Percentiles rank a stretch among this genome's conserved stretches.
Evolutionary conservation across 108 stramenopile species (phyloP).

Genomic region (Discostella stelligeroides): DNA sequence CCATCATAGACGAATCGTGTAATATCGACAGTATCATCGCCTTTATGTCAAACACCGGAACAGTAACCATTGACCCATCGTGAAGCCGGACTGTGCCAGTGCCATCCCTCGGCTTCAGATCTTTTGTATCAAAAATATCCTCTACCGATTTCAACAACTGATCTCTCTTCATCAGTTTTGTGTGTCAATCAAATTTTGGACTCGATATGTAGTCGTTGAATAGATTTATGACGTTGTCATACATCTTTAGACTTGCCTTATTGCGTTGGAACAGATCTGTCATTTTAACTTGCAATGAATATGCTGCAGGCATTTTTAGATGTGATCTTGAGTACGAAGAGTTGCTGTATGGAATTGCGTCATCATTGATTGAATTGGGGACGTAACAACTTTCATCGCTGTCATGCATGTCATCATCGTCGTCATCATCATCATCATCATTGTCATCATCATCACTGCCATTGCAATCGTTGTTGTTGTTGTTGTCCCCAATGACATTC

Average conservation of each 20-base stretch:
- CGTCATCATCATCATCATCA: no score
- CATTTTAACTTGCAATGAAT: background rate
- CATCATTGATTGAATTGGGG: no score
- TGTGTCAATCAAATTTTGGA: background rate
- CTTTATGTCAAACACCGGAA: conserved; percentile 16
- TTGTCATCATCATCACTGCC: no score
- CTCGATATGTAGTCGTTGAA: background rate
- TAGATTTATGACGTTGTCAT: background rate
- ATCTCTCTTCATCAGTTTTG: background rate
- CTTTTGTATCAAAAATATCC: background rate
- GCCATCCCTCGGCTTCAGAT: background rate
- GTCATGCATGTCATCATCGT: no score
- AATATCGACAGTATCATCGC: background rate
- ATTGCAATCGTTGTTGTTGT: no score
- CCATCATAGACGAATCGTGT: conserved; percentile 6
- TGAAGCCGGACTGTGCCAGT: conserved; percentile 1
- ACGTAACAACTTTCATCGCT: no score
- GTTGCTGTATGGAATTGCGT: no score
- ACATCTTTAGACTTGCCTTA: background rate
- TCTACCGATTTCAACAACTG: background rate
- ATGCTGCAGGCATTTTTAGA: no score
- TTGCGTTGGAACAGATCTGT: no score
- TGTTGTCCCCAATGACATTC: no score
- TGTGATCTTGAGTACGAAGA: no score
- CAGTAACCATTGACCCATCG: background rate